Evolutionary conservation across 2,329 filamentous ascomycete genomes (phyloP).

Genomic region (Talaromyces islandicus): DNA sequence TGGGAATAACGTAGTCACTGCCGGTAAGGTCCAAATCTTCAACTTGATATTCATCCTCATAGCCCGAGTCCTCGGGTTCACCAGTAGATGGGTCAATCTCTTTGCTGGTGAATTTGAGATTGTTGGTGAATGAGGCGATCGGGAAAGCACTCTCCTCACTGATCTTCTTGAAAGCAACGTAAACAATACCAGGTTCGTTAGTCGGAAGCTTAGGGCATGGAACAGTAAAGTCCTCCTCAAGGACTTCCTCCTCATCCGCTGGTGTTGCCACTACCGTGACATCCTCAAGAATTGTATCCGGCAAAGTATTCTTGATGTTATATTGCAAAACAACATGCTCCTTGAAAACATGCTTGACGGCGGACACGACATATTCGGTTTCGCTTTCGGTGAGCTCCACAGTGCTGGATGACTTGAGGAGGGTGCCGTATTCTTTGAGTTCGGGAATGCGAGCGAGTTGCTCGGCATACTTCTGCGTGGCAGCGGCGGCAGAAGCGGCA

Average conservation of each 20-base stretch:
- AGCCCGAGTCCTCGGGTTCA: conserved; percentile 85
- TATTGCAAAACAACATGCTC: conserved; percentile 94
- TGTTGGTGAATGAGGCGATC: conserved; percentile 77
- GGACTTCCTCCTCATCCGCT: conserved; percentile 68
- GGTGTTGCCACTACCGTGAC: conserved; percentile 78
- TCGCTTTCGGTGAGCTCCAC: conserved; percentile 94
- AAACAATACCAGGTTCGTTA: conserved; percentile 86
- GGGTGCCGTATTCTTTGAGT: conserved; percentile 77
- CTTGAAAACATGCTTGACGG: conserved; percentile 97
- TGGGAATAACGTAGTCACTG: conserved; percentile 88
- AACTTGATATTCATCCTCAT: conserved; percentile 97
- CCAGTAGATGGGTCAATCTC: conserved; percentile 94
- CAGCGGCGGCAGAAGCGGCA: conserved; percentile 68
- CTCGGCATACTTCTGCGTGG: conserved; percentile 81
- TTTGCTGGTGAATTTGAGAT: conserved; percentile 95
- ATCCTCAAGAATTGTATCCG: conserved; percentile 83
- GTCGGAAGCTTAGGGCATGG: conserved; percentile 75
- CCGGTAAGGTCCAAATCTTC: conserved; percentile 86
- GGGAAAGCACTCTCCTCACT: conserved; percentile 72
- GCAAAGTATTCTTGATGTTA: conserved; percentile 94
- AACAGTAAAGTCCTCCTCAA: conserved; percentile 87
- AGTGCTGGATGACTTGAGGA: conserved; percentile 83
- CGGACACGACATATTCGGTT: conserved; percentile 90
- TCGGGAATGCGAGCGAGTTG: conserved; percentile 86
- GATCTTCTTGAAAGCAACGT: conserved; percentile 86